phyloP scores from a whole-genome alignment of 2,329 filamentous ascomycete genomes.

The Teratosphaeria zuluensis region DNA sequence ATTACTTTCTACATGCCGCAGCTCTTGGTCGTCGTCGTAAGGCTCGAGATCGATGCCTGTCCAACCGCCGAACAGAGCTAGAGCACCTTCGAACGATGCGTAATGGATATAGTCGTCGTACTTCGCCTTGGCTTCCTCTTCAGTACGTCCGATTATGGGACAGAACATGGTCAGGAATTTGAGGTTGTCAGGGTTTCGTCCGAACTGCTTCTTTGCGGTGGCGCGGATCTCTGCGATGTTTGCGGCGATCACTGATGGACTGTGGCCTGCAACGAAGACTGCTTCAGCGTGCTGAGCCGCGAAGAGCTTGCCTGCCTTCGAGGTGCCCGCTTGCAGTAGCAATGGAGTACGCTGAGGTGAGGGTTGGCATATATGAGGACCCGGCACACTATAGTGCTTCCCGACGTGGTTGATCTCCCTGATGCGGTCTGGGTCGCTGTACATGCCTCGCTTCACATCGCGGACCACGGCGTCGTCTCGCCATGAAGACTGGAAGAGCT shows the following conservation, averaged over 20 bases:
- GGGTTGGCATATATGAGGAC: slow-evolving; percentile 16
- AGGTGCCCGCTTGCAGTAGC: slow-evolving; percentile 61
- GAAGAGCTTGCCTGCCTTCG: slow-evolving; percentile 55
- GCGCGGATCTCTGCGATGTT: not conserved
- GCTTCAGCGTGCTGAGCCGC: slow-evolving; percentile 62
- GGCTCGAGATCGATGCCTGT: slow-evolving; percentile 56
- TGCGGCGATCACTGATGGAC: slow-evolving; percentile 16
- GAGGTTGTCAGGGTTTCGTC: slow-evolving; percentile 50
- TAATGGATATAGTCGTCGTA: slow-evolving; percentile 45
- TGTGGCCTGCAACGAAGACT: slow-evolving; percentile 46
- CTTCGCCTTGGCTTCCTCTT: slow-evolving; percentile 57
- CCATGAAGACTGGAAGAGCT: slow-evolving; percentile 45
- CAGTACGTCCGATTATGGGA: slow-evolving; percentile 54
- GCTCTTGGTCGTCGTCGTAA: slow-evolving; percentile 55
- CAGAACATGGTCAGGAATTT: slow-evolving; percentile 60
- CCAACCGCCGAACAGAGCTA: slow-evolving; percentile 68
- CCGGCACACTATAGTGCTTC: slow-evolving; percentile 22
- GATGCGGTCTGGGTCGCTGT: slow-evolving; percentile 47
- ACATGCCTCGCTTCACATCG: slow-evolving; percentile 47
- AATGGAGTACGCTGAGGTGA: slow-evolving; percentile 38
- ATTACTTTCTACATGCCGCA: slow-evolving; percentile 23
- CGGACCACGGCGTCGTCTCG: slow-evolving; percentile 46
- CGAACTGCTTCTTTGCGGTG: slow-evolving; percentile 21
- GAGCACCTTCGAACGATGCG: slow-evolving; percentile 46
- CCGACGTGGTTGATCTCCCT: slow-evolving; percentile 52